Conservation (phyloP, 1,139 yeast species). For the Casaregolazyma lundiana region DNA sequence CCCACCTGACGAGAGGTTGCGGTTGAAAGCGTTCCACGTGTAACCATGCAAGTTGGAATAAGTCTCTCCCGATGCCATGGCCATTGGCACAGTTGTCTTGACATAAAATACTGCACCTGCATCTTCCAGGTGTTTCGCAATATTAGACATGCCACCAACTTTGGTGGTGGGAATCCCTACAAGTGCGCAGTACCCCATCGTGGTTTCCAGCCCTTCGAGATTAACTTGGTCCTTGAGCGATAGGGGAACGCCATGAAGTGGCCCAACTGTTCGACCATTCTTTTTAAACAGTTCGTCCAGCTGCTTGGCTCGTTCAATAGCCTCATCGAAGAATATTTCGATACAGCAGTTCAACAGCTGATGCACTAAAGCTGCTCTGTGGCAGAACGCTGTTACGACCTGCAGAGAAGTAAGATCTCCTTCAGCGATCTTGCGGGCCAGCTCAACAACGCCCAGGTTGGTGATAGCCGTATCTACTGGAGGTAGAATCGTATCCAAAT, state of each 20-base stretch:
- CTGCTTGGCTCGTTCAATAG: slow-evolving; percentile 35
- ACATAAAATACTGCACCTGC: slow-evolving; percentile 52
- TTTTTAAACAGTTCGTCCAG: slow-evolving; percentile 36
- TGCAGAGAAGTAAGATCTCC: slow-evolving; percentile 14
- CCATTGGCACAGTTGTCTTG: slow-evolving; percentile 56
- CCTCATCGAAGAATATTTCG: slow-evolving; percentile 32
- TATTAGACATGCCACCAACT: slow-evolving; percentile 4
- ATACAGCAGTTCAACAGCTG: slow-evolving; percentile 43
- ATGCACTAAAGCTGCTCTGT: slow-evolving; percentile 54
- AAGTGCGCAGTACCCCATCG: slow-evolving; percentile 15
- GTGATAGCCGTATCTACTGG: slow-evolving; percentile 13
- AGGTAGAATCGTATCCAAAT: slow-evolving; percentile 15
- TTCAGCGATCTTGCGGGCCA: slow-evolving; percentile 6
- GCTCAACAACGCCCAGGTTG: slow-evolving; percentile 3
- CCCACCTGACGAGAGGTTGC: slow-evolving; percentile 57
- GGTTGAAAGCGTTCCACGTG: slow-evolving; percentile 51
- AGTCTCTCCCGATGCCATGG: slow-evolving; percentile 51
- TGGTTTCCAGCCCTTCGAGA: slow-evolving; percentile 38
- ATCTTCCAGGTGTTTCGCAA: slow-evolving; percentile 30
- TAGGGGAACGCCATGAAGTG: slow-evolving; percentile 52
- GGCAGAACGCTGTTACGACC: slow-evolving; percentile 38
- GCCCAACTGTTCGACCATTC: slow-evolving; percentile 42
- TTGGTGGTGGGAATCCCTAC: slow-evolving; percentile 2
- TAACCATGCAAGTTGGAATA: slow-evolving; percentile 46
- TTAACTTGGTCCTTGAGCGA: slow-evolving; percentile 59